Evolutionary conservation across 176 grass and related monocot genomes (phyloP), one percentile per base, ranked within the genome.

Genomic region (Aegilops umbellulata): DNA sequence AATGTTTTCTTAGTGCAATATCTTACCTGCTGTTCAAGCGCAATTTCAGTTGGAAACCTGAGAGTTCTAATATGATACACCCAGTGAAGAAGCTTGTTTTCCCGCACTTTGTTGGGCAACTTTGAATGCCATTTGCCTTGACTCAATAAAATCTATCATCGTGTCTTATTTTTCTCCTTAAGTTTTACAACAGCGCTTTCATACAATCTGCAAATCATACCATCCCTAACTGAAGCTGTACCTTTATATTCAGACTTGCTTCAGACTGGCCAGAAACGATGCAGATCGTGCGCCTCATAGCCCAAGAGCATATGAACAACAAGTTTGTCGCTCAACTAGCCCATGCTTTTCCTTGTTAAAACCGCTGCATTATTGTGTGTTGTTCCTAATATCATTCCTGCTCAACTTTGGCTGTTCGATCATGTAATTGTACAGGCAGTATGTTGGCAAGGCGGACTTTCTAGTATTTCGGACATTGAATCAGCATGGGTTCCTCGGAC

Each of bases 211-310:
- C 2, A 8, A 41, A 61, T 82, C 36, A 30, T 74, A 81, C 25
- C 35, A 66, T 65, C 11, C 62, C 13, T 68, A 60, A 68, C 46
- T 90, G 44, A 94, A 83, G 2, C 25, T 66, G 47, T 83, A 66
- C 22, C 62, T 88, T 81, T 84, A 5, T 80, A 29, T 90, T 78
- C 94, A 99, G 97, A 70, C 87, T 99, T 82, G 97, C 92, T 80
- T 80, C 82, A 73, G 97, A 96, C 88, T 99, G 97, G 97, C 94
- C 97, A 83, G 83, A 84, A 88, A 96, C 92, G 24, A 94, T 99
- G 97, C 97, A 99, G 88, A 99, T 99, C 80, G 94, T 96, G 82
- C 93, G 97, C 47, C 94, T 99, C 74, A 94, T 99, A 89, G 90
- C 94, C 44, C 90, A 99, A 86, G 97, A 99, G 60, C 97, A 96